phyloP scores from a whole-genome alignment of 345 rosid species.

The Pistacia integerrima region DNA sequence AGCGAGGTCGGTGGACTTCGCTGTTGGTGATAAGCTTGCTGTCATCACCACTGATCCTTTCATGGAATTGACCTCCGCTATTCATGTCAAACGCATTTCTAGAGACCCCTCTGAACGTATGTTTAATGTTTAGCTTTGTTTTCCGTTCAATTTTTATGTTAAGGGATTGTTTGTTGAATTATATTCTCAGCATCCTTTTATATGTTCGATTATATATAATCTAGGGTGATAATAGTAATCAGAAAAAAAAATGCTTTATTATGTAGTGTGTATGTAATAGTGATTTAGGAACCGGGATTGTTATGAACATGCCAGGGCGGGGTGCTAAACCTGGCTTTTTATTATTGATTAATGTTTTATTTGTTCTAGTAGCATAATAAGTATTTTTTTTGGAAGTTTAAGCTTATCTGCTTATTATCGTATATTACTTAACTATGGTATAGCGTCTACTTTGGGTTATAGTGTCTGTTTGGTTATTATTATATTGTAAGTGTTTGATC shows the following conservation, averaged over 20 bases:
- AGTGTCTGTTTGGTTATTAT: background rate
- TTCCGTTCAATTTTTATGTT: too few species aligned
- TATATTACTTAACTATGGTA: background rate
- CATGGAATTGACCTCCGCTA: slow-evolving; percentile 84
- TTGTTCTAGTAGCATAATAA: background rate
- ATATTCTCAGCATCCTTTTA: too few species aligned
- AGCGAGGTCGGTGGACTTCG: slow-evolving; percentile 81
- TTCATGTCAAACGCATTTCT: slow-evolving; percentile 79
- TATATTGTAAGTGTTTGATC: background rate
- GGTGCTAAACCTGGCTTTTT: background rate
- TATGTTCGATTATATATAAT: too few species aligned
- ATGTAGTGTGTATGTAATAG: background rate
- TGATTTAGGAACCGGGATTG: background rate
- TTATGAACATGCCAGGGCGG: background rate
- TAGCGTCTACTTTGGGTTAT: background rate
- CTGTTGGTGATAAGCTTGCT: slow-evolving; percentile 86
- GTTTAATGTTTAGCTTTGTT: slow-evolving; percentile 12
- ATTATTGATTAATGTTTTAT: background rate
- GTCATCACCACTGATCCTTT: slow-evolving; percentile 92
- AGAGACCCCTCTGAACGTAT: slow-evolving; percentile 71
- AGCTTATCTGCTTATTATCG: background rate
- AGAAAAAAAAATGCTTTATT: background rate
- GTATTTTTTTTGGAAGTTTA: background rate
- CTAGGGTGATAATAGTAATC: background rate
- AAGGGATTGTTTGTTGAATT: too few species aligned